Percentiles rank a stretch among this genome's conserved stretches.
Conservation (phyloP, 2,329 filamentous ascomycete species). For the Pseudogymnoascus sp. region DNA sequence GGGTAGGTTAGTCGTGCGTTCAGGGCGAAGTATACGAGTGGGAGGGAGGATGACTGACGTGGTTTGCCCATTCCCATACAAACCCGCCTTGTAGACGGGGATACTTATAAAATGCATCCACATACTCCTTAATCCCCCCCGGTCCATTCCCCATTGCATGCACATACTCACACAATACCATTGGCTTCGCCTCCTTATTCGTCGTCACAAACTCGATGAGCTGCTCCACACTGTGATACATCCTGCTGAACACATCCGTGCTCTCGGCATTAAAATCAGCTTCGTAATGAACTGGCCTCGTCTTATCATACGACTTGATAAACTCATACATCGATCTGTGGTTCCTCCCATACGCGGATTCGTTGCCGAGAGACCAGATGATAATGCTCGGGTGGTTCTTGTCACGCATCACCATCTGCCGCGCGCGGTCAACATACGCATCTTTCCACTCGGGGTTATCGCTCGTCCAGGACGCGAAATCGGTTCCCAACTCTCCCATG, state of each 20-base stretch:
- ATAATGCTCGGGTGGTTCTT: slow-evolving; percentile 51
- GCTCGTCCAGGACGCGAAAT: slow-evolving; percentile 46
- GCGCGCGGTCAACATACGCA: slow-evolving; percentile 51
- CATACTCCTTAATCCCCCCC: slow-evolving; percentile 49
- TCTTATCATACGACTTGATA: slow-evolving; percentile 43
- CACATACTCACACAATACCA: slow-evolving; percentile 34
- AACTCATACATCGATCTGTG: slow-evolving; percentile 50
- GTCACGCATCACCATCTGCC: slow-evolving; percentile 47
- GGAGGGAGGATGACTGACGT: slow-evolving; percentile 20
- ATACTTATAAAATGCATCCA: slow-evolving; percentile 47
- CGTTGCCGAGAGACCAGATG: slow-evolving; percentile 54
- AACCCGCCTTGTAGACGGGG: slow-evolving; percentile 48
- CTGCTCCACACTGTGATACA: slow-evolving; percentile 45
- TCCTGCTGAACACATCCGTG: slow-evolving; percentile 49
- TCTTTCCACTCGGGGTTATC: slow-evolving; percentile 43
- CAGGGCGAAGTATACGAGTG: background rate
- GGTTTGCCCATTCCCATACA: slow-evolving; percentile 42
- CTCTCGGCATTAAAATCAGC: slow-evolving; percentile 44
- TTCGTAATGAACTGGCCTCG: slow-evolving; percentile 52
- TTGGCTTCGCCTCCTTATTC: slow-evolving; percentile 31
- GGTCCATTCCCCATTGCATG: slow-evolving; percentile 55
- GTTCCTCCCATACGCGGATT: slow-evolving; percentile 51
- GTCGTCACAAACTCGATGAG: slow-evolving; percentile 29
- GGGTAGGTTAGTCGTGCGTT: slow-evolving; percentile 3
- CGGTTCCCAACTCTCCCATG: slow-evolving; percentile 35